Percentiles rank a stretch among this genome's conserved stretches.
phyloP scores from a whole-genome alignment of 768 basidiomycete species.

The Mycena rosella region DNA sequence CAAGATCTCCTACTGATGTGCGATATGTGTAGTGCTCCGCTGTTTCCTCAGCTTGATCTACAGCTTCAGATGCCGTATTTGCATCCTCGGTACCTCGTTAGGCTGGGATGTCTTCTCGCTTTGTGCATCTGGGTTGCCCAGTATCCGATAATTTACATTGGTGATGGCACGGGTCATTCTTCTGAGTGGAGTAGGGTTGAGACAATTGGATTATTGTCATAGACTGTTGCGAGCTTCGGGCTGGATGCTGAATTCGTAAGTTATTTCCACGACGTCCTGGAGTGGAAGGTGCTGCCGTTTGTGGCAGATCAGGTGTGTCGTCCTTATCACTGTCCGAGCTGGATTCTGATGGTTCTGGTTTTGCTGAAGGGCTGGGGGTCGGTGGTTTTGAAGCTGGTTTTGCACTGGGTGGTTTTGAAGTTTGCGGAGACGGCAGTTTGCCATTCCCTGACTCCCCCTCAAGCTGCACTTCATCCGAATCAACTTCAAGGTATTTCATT shows the following conservation, averaged over 20 bases:
- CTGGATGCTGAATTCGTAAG: not conserved
- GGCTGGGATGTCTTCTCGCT: not conserved
- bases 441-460: slow-evolving; percentile 11
- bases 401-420: no score
- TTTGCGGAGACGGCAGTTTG: not conserved
- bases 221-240: not conserved
- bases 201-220: not conserved
- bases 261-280: not conserved
- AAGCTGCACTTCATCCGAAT: not conserved
- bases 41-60: not conserved
- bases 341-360: no score
- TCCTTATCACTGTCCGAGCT: not conserved
- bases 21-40: not conserved
- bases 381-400: no score
- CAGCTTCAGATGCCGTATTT: not conserved
- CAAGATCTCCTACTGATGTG: not conserved
- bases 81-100: not conserved
- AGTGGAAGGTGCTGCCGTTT: slow-evolving; percentile 1
- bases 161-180: slow-evolving; percentile 2
- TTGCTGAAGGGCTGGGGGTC: no score
- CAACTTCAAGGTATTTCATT: not conserved
- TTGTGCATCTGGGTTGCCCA: not conserved
- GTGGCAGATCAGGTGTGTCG: not conserved
- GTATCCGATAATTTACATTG: not conserved
- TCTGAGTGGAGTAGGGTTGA: not conserved